Evolutionary conservation across 1,284 basidiomycete genomes (phyloP), one percentile per base, ranked within the genome.

Genomic region (Cryptococcus sp.): DNA sequence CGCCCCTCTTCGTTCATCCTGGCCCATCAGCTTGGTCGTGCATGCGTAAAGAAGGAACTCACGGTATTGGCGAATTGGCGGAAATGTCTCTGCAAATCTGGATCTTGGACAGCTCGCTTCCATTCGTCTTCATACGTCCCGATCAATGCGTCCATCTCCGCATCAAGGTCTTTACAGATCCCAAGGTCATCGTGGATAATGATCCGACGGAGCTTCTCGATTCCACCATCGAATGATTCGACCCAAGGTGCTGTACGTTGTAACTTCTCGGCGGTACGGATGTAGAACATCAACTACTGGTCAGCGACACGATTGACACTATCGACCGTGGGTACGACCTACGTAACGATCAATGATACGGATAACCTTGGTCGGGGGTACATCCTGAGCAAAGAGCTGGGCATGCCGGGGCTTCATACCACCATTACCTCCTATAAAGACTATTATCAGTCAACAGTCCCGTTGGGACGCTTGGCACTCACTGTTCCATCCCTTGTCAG

Each of bases 241-340:
- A 88, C 76, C 86, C 86, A 88, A 22, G 85, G 78, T 0, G 86
- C 85, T 0, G 86, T 88, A 16, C 86, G 80, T 73, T 82, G 80
- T 16, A 85, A 75, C 59, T 78, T 80, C 63, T 86, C 84, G 37
- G 86, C 86, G 0, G 85, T 85, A 43, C 80, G 80, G 56, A 88
- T 86, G 70, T 88, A 88, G 63, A 83, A 82, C 77, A 82, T 82
- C 22, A 86, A 49, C 49, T 54, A 25, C 10, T 18, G 2, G 7
- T 7, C 16, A 22, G 40, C 40, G 45, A 24, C 22, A 41, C 13
- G 23, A 25, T 28, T 14, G 9, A 9, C 19, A 9, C 11, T 13
- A 45, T n/a, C n/a, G 4, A 31, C n/a, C n/a, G n/a, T n/a, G n/a
- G n/a, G n/a, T n/a, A n/a, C 3, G 2, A 54, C 49, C 47, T 36